Base-by-base conservation (phyloP, 1,284 basidiomycete species). In the Malassezia arunalokei region DNA sequence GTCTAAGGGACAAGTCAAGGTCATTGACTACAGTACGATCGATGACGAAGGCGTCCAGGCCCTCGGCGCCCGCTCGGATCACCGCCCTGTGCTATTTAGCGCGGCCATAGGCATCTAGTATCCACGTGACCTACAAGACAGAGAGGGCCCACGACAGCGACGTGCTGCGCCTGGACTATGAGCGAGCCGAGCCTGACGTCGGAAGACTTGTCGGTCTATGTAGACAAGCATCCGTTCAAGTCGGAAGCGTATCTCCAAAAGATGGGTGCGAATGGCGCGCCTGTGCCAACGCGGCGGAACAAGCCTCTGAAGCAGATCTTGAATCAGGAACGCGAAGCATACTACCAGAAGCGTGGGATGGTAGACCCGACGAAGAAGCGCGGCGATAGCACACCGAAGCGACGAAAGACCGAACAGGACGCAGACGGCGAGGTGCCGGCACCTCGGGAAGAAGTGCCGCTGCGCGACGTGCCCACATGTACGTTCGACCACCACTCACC, bases 1-100 rank as follows among this genome's bases (percentile, higher is more conserved):
- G 9, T 12, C n/a, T 9, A n/a, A 40, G 20, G 39, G 39, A 8
- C 14, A 15, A 20, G 30, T 46, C 15, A 33, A 11, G 1, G 50
- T 46, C 12, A 15, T 46, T 12, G 39, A 29, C 7, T 45, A 47
- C 37, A n/a, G 33, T 28, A 40, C 50, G 14, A 39, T 88, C 39
- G 83, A 86, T 61, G 86, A 88, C 66, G 76, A 77, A 29, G 81
- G 78, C 8, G 87, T 87, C 85, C 77, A 81, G 48, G 75, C 79
- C 44, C 68, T 88, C 31, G 83, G 85, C 68, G 86, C 63, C 6
- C 44, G 66, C 14, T 63, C 59, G 42, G 75, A 76, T 51, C 74
- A 75, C 51, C 75, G 86, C 43, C 86, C 85, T 0, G 85, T 87
- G 27, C 81, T 87, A 38, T 66, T 60, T 48, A 65, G 63, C 14